Evolutionary conservation across 352 stramenopile species (phyloP).

Genomic region (Phytophthora sojae): DNA sequence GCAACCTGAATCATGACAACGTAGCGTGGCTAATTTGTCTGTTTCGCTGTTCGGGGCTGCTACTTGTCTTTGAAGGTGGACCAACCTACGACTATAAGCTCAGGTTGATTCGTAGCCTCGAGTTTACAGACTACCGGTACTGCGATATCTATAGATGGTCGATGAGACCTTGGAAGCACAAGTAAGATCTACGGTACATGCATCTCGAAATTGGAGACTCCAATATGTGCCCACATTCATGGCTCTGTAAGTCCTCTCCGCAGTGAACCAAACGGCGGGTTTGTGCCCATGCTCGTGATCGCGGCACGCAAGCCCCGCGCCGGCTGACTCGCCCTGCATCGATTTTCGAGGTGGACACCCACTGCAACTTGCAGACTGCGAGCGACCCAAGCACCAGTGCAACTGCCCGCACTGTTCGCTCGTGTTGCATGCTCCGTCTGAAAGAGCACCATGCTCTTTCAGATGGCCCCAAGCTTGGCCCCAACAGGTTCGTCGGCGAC

Average conservation of each 20-base stretch:
- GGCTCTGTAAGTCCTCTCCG: too few relatives aligned
- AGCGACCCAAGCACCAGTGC: constrained; percentile 3
- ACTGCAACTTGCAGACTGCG: too few relatives aligned
- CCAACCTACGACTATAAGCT: not conserved
- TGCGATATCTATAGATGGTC: too few relatives aligned
- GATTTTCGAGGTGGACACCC: not conserved
- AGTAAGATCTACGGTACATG: too few relatives aligned
- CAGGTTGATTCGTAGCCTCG: not conserved
- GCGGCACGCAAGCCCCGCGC: not conserved
- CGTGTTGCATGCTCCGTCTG: not conserved
- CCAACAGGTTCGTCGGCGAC: too few relatives aligned
- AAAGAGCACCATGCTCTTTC: too few relatives aligned
- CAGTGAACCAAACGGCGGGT: too few relatives aligned
- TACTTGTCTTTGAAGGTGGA: too few relatives aligned
- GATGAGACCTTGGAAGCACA: too few relatives aligned
- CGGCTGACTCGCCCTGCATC: constrained; percentile 1
- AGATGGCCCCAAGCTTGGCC: too few relatives aligned
- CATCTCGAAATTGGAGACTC: too few relatives aligned
- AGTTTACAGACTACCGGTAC: not conserved
- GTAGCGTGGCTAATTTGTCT: not conserved
- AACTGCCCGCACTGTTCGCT: not conserved
- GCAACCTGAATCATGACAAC: not conserved
- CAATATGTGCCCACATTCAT: too few relatives aligned
- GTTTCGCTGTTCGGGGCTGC: not conserved
- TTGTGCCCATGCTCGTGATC: not conserved